Evolutionary conservation across 805 yeast species (phyloP).

Genomic region (Yarrowia keelungensis): DNA sequence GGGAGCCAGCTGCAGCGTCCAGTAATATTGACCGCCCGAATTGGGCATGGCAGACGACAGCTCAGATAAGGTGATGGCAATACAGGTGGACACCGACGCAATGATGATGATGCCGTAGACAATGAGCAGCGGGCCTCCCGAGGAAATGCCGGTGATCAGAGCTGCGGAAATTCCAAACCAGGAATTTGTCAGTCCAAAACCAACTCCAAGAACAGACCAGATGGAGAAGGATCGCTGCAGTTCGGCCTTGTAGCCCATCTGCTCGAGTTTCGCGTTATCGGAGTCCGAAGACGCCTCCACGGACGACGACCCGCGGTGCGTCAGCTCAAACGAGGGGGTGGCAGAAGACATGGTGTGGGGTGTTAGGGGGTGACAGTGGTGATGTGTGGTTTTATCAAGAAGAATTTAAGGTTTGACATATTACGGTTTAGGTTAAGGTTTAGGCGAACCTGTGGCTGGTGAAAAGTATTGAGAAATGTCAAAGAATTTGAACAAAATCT

Average conservation of each 20-base stretch:
- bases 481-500: no score
- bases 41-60: conserved; percentile 71
- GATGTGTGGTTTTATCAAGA: no score
- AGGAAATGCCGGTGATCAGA: conserved; percentile 64
- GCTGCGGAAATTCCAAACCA: conserved; percentile 71
- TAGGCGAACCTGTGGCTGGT: no score
- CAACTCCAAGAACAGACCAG: conserved; percentile 57
- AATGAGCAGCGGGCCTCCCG: conserved; percentile 67
- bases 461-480: no score
- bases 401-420: no score
- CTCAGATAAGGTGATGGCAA: conserved; percentile 70
- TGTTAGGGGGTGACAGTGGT: no score
- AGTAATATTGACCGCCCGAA: conserved; percentile 73
- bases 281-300: conserved; percentile 1
- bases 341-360: conserved; percentile 5
- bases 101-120: conserved; percentile 67
- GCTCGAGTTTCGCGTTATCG: conserved; percentile 32
- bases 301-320: no score
- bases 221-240: conserved; percentile 64
- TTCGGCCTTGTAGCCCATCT: conserved; percentile 67
- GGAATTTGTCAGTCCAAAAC: conserved; percentile 68
- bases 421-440: no score
- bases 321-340: no score
- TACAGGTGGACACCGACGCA: conserved; percentile 60
- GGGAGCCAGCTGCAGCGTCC: conserved; percentile 56